phyloP scores from a whole-genome alignment of 1,284 basidiomycete species.

The Spongiforma sp. region DNA sequence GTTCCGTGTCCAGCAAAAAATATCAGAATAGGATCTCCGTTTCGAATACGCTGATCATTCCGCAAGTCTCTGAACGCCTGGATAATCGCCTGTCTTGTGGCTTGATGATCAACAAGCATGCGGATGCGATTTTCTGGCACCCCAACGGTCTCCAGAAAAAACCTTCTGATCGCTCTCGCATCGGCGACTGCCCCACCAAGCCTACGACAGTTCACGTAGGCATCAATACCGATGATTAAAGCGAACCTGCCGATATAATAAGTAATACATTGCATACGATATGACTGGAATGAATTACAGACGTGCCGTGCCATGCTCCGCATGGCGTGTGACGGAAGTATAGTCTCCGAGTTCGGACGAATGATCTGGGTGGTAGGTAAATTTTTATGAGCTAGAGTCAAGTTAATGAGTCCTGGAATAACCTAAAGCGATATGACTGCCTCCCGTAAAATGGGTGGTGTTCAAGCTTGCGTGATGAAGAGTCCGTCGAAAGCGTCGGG shows the following conservation, averaged over 20 bases:
- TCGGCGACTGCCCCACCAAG: conserved; percentile 62
- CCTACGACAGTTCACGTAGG: conserved; percentile 59
- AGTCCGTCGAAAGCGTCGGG: not conserved
- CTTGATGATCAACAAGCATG: conserved; percentile 54
- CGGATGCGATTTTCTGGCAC: conserved; percentile 60
- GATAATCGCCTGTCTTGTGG: conserved; percentile 60
- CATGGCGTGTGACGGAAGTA: not conserved
- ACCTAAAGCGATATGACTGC: not conserved
- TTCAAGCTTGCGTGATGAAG: not conserved
- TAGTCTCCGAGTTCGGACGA: not conserved
- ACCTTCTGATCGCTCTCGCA: conserved; percentile 54
- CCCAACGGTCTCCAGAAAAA: conserved; percentile 52
- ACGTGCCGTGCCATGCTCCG: not conserved
- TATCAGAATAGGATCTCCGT: conserved; percentile 64
- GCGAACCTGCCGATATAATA: conserved; percentile 47
- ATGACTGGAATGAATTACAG: not conserved
- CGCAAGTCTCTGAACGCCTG: conserved; percentile 54
- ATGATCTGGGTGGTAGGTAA: not conserved
- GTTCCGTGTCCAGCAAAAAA: conserved; percentile 71
- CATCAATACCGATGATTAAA: conserved; percentile 63
- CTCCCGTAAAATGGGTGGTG: not conserved
- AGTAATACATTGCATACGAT: not conserved
- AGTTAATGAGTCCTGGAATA: too few species aligned
- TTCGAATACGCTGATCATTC: conserved; percentile 56
- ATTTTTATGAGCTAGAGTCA: not conserved